Base-by-base conservation (phyloP, 2,329 filamentous ascomycete species). In the Pseudogymnoascus sp. region DNA sequence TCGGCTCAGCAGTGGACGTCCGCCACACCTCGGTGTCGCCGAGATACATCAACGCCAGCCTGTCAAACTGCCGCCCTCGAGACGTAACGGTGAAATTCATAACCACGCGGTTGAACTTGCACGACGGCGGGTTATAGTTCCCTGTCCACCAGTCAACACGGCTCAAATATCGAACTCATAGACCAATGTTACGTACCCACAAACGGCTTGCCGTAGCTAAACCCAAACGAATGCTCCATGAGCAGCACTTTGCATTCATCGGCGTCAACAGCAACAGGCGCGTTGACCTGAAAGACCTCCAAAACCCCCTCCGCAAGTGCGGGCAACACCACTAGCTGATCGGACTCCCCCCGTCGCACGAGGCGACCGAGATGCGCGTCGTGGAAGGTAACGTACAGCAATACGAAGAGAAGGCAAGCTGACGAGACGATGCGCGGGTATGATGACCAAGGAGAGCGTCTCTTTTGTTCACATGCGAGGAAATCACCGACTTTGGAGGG, bases 1-100 rank as follows among this genome's bases (percentile, higher is more conserved):
- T 90, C 1, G 91, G 90, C 75, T 96, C 89, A 3, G 90, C 89
- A 0, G 91, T 96, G 4, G 89, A 92, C 1, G 90, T 93, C 23
- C 90, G 81, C 79, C 89, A 95, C n/a, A 96, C 81, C 73, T 96
- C 90, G 8, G 84, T 85, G 72, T 93, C 89, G 42, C 85, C 85
- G 38, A 95, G 79, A 69, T 88, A 95, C 81, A 95, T 87, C 34
- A 88, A 74, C 3, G 85, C 91, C 7, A 93, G 79, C 40, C 90
- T 83, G 72, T 96, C 91, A 74, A 84, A 93, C 69, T 96, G 91
- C 2, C 84, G 81, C 0, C 91, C 91, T 66, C 79, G 78, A 8
- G 88, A 89, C 0, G 84, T 84, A 12, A 89, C 87, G 0, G 89
- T 93, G 68, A 95, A 83, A 70, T 92, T 91, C 74, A 95, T 84